Conservation (phyloP, 1,284 basidiomycete genomes). For the Pseudozyma tsukubaensis region DNA sequence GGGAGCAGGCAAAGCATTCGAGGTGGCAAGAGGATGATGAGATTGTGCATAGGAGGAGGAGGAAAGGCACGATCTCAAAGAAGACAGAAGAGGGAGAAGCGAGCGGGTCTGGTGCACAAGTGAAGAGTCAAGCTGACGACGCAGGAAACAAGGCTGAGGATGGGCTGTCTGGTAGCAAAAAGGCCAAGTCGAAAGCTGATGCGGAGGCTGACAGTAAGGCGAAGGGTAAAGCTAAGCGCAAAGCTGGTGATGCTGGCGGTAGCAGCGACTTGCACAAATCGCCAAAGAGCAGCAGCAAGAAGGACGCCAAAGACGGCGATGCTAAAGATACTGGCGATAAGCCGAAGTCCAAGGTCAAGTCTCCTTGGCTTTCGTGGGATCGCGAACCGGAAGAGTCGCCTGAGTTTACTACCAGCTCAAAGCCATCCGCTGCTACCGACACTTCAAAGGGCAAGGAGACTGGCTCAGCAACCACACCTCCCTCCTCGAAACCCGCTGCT, state of each 20-base stretch:
- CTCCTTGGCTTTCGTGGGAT: constrained; percentile 43
- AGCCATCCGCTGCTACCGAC: background rate
- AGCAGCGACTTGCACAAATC: background rate
- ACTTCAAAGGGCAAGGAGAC: background rate
- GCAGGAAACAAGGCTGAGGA: background rate
- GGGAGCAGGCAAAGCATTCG: constrained; percentile 71
- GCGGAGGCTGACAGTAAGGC: constrained; percentile 1
- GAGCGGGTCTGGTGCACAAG: background rate
- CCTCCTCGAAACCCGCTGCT: no score
- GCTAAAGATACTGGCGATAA: background rate
- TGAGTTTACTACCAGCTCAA: background rate
- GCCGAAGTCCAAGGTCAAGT: constrained; percentile 21
- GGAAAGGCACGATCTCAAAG: constrained; percentile 38
- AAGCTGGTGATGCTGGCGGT: background rate
- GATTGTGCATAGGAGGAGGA: constrained; percentile 41
- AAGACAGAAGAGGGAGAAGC: constrained; percentile 12
- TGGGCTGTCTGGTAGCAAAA: constrained; percentile 4
- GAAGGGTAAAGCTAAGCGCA: constrained; percentile 26
- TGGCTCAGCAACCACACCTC: no score
- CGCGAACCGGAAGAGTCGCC: constrained; percentile 1
- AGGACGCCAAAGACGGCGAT: background rate
- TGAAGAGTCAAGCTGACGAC: constrained; percentile 5
- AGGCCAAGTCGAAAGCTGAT: background rate
- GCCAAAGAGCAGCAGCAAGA: constrained; percentile 12
- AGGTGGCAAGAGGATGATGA: constrained; percentile 51